phyloP scores from a whole-genome alignment of 1,284 basidiomycete species.

The Coniferiporia weirii region DNA sequence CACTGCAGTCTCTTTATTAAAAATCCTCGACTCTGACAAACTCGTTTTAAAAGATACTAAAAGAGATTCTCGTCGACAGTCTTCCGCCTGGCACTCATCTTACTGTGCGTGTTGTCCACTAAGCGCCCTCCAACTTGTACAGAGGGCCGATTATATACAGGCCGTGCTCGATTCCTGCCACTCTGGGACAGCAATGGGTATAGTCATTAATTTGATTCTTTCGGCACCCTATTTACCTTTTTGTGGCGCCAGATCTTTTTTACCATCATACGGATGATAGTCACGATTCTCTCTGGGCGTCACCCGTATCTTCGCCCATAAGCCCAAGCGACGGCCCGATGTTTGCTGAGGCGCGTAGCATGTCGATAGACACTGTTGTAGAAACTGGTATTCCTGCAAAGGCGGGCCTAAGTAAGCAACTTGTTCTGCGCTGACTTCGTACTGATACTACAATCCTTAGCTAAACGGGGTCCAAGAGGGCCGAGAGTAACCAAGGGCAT shows the following conservation, averaged over 20 bases:
- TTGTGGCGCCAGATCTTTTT: constrained; percentile 5
- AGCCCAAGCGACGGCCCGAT: neutral
- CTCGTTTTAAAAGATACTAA: constrained; percentile 7
- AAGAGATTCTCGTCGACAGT: constrained; percentile 12
- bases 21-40: neutral
- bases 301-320: neutral
- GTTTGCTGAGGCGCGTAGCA: neutral
- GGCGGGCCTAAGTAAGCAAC: neutral
- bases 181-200: constrained; percentile 19
- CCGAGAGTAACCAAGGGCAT: neutral
- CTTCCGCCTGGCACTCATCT: constrained; percentile 17
- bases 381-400: neutral
- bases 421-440: too few relatives aligned
- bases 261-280: constrained; percentile 2
- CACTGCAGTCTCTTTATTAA: neutral
- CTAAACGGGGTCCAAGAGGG: neutral
- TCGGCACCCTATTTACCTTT: neutral
- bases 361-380: constrained; percentile 4
- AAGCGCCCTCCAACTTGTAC: neutral
- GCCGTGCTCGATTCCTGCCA: constrained; percentile 19
- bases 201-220: neutral
- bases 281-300: constrained; percentile 4
- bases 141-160: constrained; percentile 1
- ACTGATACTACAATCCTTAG: neutral
- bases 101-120: constrained; percentile 14